Conservation (phyloP, 2,329 filamentous ascomycete genomes). For the Sporothrix pseudoabietina region DNA sequence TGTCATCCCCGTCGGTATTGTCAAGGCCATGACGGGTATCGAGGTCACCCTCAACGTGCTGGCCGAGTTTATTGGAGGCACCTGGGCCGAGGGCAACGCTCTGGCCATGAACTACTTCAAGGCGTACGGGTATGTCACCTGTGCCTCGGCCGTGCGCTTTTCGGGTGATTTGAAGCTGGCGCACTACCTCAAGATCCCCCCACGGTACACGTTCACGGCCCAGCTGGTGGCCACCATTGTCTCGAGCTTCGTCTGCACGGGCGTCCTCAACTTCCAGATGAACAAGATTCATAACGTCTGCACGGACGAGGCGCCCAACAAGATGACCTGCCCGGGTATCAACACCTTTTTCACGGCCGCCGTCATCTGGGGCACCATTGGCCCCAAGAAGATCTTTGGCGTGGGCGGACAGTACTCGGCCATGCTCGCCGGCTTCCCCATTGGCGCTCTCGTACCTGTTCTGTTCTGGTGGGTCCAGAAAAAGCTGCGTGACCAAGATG, state of each 20-base stretch:
- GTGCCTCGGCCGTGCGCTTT: conserved; percentile 36
- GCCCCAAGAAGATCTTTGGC: conserved; percentile 55
- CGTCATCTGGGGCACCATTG: conserved; percentile 64
- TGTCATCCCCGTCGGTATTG: conserved; percentile 55
- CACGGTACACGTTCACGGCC: conserved; percentile 43
- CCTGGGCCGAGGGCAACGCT: conserved; percentile 53
- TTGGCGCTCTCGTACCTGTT: conserved; percentile 51
- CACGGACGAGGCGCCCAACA: conserved; percentile 49
- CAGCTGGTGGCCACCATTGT: conserved; percentile 45
- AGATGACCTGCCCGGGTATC: conserved; percentile 60
- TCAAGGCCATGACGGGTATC: conserved; percentile 57
- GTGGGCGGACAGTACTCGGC: conserved; percentile 52
- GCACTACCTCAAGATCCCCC: conserved; percentile 42
- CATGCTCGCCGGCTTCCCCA: conserved; percentile 53
- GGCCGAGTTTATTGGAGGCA: conserved; percentile 57
- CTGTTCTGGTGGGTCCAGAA: conserved; percentile 45
- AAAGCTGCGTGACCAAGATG: neutral
- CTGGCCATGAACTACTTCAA: conserved; percentile 60
- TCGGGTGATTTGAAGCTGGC: conserved; percentile 39
- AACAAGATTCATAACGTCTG: conserved; percentile 49
- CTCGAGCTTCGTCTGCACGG: conserved; percentile 43
- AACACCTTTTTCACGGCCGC: conserved; percentile 63
- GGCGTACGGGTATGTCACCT: conserved; percentile 35
- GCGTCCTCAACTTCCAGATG: conserved; percentile 43
- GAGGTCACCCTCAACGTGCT: conserved; percentile 57